phyloP scores from a whole-genome alignment of 208 protist species.

The Naegleria gruberi region DNA sequence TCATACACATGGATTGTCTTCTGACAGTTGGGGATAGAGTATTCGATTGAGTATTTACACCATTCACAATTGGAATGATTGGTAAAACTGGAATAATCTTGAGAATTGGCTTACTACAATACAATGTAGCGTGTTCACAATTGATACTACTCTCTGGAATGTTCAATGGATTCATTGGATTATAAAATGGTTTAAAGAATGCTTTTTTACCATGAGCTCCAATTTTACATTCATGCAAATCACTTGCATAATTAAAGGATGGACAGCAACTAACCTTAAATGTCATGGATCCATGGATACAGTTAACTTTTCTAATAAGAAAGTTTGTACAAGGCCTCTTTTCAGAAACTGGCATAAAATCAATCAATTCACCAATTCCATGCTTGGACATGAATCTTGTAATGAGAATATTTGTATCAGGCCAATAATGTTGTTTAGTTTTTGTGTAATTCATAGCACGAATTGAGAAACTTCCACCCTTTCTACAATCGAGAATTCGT shows the following conservation, averaged over 20 bases:
- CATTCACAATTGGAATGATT: too few relatives aligned
- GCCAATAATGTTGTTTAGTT: conserved; percentile 37
- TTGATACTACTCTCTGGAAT: too few relatives aligned
- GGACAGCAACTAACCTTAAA: conserved; percentile 42
- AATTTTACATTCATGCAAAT: conserved; percentile 27
- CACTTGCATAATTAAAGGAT: conserved; percentile 43
- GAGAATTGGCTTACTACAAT: background rate
- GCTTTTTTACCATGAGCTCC: background rate
- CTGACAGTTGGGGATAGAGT: too few relatives aligned
- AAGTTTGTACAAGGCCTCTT: background rate
- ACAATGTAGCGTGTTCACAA: too few relatives aligned
- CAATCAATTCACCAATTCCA: conserved; percentile 35
- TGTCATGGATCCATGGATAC: conserved; percentile 35
- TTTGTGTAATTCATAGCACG: background rate
- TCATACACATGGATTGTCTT: background rate
- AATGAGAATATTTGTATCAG: conserved; percentile 37
- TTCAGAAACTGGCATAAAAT: conserved; percentile 36
- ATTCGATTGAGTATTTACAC: background rate
- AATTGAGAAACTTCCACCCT: conserved; percentile 29
- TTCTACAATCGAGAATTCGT: conserved; percentile 1
- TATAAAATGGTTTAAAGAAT: background rate
- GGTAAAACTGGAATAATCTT: background rate
- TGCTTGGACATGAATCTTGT: conserved; percentile 31
- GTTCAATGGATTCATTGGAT: background rate
- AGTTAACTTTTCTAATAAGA: conserved; percentile 20